Evolutionary conservation across 2,329 filamentous ascomycete genomes (phyloP).

Genomic region (Chalara sp.): DNA sequence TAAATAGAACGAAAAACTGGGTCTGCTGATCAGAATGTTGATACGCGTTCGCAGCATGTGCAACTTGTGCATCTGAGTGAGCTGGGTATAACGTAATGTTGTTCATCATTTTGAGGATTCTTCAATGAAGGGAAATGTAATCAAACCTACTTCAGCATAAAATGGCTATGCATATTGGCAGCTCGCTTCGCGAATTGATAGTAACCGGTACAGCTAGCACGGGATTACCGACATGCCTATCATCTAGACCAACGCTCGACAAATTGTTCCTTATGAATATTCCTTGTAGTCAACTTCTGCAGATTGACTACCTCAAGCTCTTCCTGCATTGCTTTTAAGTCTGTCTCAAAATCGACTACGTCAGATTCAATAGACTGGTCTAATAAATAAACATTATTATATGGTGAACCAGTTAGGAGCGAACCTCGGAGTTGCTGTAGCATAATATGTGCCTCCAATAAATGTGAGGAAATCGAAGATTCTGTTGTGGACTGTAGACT

Average conservation of each 20-base stretch:
- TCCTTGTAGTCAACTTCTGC: conserved; percentile 31
- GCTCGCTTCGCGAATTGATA: too few relatives aligned
- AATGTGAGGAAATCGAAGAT: conserved; percentile 30
- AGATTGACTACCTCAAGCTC: conserved; percentile 29
- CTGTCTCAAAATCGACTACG: conserved; percentile 31
- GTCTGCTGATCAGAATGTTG: conserved; percentile 35
- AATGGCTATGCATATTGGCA: too few relatives aligned
- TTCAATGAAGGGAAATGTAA: too few relatives aligned
- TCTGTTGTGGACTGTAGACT: conserved; percentile 47
- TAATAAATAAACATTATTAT: conserved; percentile 39
- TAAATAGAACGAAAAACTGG: too few relatives aligned
- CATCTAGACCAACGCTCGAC: conserved; percentile 34
- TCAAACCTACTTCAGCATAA: too few relatives aligned
- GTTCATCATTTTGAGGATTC: conserved; percentile 65
- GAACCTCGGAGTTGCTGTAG: conserved; percentile 44
- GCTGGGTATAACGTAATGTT: conserved; percentile 88
- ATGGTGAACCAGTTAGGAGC: conserved; percentile 45
- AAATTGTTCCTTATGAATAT: conserved; percentile 43
- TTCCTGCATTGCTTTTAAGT: conserved; percentile 32
- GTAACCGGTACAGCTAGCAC: too few relatives aligned
- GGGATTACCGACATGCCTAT: neutral
- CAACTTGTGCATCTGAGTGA: conserved; percentile 92
- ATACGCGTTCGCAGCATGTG: conserved; percentile 85
- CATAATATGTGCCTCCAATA: conserved; percentile 42
- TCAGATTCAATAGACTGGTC: conserved; percentile 47